phyloP scores from a whole-genome alignment of 2,329 filamentous ascomycete genomes.

The Dactylella cylindrospora region DNA sequence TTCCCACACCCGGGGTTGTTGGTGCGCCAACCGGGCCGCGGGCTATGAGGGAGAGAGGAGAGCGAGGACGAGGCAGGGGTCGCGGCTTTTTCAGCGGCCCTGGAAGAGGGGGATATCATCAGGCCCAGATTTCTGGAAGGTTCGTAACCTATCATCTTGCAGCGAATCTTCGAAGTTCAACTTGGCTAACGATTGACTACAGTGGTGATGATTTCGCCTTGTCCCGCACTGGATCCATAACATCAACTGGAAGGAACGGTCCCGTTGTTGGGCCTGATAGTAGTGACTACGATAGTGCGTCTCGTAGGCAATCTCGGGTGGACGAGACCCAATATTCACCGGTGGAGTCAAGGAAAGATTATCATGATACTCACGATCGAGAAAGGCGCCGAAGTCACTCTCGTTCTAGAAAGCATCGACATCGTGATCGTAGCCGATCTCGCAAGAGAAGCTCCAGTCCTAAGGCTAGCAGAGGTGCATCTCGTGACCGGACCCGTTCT shows the following conservation, averaged over 20 bases:
- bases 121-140: slow-evolving; percentile 39
- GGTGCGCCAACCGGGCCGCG: slow-evolving; percentile 88
- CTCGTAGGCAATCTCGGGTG: slow-evolving; percentile 25
- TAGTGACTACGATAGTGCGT: slow-evolving; percentile 32
- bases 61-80: slow-evolving; percentile 39
- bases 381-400: slow-evolving; percentile 46
- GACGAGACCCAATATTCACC: slow-evolving; percentile 32
- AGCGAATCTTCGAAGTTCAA: background rate
- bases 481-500: slow-evolving; percentile 35
- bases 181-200: slow-evolving; percentile 1
- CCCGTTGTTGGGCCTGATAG: slow-evolving; percentile 12
- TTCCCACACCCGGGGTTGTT: slow-evolving; percentile 63
- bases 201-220: slow-evolving; percentile 30
- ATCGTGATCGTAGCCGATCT: slow-evolving; percentile 45
- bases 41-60: slow-evolving; percentile 78
- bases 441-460: slow-evolving; percentile 45
- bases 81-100: slow-evolving; percentile 39
- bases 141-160: background rate
- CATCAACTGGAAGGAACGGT: slow-evolving; percentile 31
- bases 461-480: slow-evolving; percentile 17
- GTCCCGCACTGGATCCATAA: slow-evolving; percentile 34
- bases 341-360: slow-evolving; percentile 33
- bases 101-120: slow-evolving; percentile 44
- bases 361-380: slow-evolving; percentile 25
- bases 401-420: slow-evolving; percentile 43